phyloP scores from a whole-genome alignment of 352 stramenopile species.

The Plasmopara muralis region DNA sequence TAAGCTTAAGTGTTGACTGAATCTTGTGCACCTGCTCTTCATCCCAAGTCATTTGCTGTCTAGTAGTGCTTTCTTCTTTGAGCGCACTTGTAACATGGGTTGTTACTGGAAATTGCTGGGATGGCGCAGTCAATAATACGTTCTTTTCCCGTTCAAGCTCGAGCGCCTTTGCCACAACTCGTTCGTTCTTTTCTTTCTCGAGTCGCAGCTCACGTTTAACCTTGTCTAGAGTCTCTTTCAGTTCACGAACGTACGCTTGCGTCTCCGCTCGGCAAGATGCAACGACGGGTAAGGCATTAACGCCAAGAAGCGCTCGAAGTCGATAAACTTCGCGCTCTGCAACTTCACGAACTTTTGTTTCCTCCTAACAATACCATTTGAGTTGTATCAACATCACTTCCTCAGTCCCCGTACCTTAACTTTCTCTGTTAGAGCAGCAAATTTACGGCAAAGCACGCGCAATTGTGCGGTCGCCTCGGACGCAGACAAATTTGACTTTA shows the following conservation, averaged over 20 bases:
- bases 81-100: background rate
- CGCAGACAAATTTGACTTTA: constrained; percentile 54
- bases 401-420: constrained; percentile 44
- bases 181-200: constrained; percentile 75
- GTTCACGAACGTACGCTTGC: constrained; percentile 54
- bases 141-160: constrained; percentile 71
- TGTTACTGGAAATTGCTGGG: constrained; percentile 10
- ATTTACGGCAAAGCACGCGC: constrained; percentile 78
- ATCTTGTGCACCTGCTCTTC: constrained; percentile 69
- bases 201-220: constrained; percentile 54
- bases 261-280: constrained; percentile 49
- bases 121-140: constrained; percentile 24
- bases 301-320: constrained; percentile 58
- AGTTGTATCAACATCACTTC: background rate
- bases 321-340: constrained; percentile 67
- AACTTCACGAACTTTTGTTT: constrained; percentile 64
- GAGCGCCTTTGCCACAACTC: constrained; percentile 53
- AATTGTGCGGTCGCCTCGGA: constrained; percentile 68
- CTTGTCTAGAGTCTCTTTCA: constrained; percentile 54
- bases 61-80: constrained; percentile 8
- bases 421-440: constrained; percentile 76
- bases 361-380: constrained; percentile 31
- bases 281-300: constrained; percentile 41
- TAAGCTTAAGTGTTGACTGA: constrained; percentile 56
- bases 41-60: constrained; percentile 46